phyloP scores from a whole-genome alignment of 345 rosid genomes.

The Brassica cretica region DNA sequence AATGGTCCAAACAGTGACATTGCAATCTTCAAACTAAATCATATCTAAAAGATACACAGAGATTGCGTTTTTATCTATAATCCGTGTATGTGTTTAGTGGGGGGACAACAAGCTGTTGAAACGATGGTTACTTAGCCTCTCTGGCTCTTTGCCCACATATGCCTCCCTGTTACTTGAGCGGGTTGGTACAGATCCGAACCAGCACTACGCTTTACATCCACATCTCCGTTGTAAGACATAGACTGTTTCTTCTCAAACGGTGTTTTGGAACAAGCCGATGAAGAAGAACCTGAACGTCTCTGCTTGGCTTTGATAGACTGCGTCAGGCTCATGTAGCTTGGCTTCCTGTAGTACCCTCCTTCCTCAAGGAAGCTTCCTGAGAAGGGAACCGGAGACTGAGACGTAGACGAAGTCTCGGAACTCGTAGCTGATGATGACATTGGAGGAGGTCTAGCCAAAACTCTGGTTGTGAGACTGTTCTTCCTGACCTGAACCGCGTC shows the following conservation, averaged over 20 bases:
- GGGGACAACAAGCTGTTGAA: constrained; percentile 42
- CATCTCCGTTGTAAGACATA: constrained; percentile 52
- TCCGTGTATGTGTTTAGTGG: constrained; percentile 18
- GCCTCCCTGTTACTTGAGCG: constrained; percentile 40
- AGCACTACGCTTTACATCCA: constrained; percentile 49
- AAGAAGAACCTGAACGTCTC: constrained; percentile 42
- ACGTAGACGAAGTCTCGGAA: constrained; percentile 64
- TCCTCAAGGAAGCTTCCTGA: constrained; percentile 47
- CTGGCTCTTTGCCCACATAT: constrained; percentile 42
- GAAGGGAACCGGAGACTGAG: constrained; percentile 50
- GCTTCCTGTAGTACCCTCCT: constrained; percentile 54
- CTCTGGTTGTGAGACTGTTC: constrained; percentile 57
- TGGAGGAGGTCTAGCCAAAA: constrained; percentile 54
- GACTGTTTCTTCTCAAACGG: constrained; percentile 47
- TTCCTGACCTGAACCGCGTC: constrained; percentile 61
- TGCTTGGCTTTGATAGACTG: constrained; percentile 79
- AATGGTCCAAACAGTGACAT: constrained; percentile 14
- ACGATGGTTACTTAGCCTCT: constrained; percentile 24
- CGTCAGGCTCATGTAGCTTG: constrained; percentile 78
- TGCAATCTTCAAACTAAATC: not conserved
- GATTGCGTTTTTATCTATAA: constrained; percentile 14
- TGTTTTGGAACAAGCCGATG: constrained; percentile 34
- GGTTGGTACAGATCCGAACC: constrained; percentile 67
- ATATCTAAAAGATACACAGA: constrained; percentile 21
- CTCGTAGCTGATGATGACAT: constrained; percentile 57